Conservation (phyloP, 768 basidiomycete species). For the Punctularia strigosozonata region DNA sequence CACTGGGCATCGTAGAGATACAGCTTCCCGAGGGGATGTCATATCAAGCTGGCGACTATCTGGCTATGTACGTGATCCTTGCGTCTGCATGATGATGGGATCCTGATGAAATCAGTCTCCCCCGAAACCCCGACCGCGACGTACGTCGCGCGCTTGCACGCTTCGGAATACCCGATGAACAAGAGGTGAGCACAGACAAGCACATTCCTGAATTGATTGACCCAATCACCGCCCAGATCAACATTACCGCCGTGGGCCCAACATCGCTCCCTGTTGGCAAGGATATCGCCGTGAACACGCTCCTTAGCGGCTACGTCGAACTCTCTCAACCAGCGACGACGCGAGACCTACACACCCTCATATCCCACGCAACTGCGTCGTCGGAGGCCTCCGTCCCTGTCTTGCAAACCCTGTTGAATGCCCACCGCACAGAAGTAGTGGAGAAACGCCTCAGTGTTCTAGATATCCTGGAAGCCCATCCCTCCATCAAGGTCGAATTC, state of each 20-base stretch:
- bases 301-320: slow-evolving; percentile 35
- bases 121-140: slow-evolving; percentile 26
- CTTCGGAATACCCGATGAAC: slow-evolving; percentile 26
- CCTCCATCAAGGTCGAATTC: slow-evolving; percentile 24
- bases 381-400: slow-evolving; percentile 14
- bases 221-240: slow-evolving; percentile 15
- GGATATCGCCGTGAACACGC: slow-evolving; percentile 22
- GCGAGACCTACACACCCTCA: slow-evolving; percentile 25
- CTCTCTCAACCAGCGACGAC: slow-evolving; percentile 35
- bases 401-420: slow-evolving; percentile 18
- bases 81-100: neutral
- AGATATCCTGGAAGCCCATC: slow-evolving; percentile 27
- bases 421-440: slow-evolving; percentile 23
- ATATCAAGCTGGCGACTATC: slow-evolving; percentile 34
- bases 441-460: slow-evolving; percentile 27
- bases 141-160: slow-evolving; percentile 25
- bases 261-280: slow-evolving; percentile 28
- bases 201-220: neutral
- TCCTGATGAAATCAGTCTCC: slow-evolving; percentile 16
- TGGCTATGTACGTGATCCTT: slow-evolving; percentile 25
- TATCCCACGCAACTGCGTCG: no score
- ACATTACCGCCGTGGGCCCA: slow-evolving; percentile 23
- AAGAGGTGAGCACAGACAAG: no score
- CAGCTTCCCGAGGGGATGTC: slow-evolving; percentile 25
- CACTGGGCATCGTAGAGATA: slow-evolving; percentile 18